Evolutionary conservation across 2,329 filamentous ascomycete genomes (phyloP).

Genomic region (Diplodia mutila): DNA sequence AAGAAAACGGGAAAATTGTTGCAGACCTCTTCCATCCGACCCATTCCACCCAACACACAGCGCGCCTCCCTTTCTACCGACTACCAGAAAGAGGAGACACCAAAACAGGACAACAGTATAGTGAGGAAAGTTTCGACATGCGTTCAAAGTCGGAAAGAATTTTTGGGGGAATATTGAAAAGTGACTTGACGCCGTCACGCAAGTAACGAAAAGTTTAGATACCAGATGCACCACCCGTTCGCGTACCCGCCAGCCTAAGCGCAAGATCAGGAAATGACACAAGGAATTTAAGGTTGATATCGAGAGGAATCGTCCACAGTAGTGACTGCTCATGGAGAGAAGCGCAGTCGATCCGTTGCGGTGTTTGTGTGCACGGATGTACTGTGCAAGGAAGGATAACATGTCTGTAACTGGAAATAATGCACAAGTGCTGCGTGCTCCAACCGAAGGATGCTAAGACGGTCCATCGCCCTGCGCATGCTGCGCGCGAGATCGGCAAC

Average conservation of each 20-base stretch:
- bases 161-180: constrained; percentile 25
- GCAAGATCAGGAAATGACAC: constrained; percentile 12
- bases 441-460: not conserved
- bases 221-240: constrained; percentile 24
- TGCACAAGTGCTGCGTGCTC: constrained; percentile 19
- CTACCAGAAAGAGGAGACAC: not conserved
- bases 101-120: not conserved
- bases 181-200: constrained; percentile 19
- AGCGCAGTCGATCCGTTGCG: constrained; percentile 17
- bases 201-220: constrained; percentile 16
- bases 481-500: not conserved
- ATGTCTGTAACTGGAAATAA: constrained; percentile 20
- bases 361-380: not conserved
- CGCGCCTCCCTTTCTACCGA: constrained; percentile 12
- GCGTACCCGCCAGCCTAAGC: constrained; percentile 13
- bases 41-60: constrained; percentile 4
- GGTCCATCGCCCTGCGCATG: not conserved
- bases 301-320: constrained; percentile 7
- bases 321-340: constrained; percentile 7
- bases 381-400: constrained; percentile 18
- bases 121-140: constrained; percentile 11
- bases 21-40: constrained; percentile 13
- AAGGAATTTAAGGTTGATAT: constrained; percentile 22
- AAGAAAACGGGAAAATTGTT: not conserved
- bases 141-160: not conserved